Percentiles rank a stretch among this genome's conserved stretches.
These are phyloP conservation scores for Odontarrhena argentea DNA, from an alignment of 345 rosid species.

Conservation along the genomic window DNA sequence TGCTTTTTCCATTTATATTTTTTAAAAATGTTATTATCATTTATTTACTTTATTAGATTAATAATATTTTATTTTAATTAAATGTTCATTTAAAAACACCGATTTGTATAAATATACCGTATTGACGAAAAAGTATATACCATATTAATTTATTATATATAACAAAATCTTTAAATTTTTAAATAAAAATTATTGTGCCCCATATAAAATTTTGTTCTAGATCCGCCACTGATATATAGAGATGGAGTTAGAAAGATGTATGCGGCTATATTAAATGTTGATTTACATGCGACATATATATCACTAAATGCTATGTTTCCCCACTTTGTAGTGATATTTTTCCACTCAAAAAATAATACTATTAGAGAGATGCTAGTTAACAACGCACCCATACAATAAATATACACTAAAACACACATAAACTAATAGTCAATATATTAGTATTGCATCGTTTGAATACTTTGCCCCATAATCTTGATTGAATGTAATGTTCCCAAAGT, in stretches of 20 bases:
- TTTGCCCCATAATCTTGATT: constrained; percentile 15
- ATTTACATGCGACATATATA: too few species aligned
- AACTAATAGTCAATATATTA: not conserved
- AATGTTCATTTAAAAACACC: too few species aligned
- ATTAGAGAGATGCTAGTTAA: not conserved
- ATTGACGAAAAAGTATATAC: too few species aligned
- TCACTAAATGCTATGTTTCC: constrained; percentile 8
- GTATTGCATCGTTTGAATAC: constrained; percentile 3
- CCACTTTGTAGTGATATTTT: constrained; percentile 22
- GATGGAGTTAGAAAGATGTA: not conserved
- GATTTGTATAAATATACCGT: too few species aligned
- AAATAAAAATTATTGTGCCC: too few species aligned
- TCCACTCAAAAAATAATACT: constrained; percentile 10
- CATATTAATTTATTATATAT: too few species aligned
- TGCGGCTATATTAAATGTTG: not conserved
- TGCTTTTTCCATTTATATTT: too few species aligned
- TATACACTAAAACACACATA: not conserved
- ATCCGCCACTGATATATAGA: not conserved
- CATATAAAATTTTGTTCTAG: too few species aligned
- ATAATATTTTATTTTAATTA: too few species aligned
- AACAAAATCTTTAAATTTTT: too few species aligned
- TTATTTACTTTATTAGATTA: too few species aligned
- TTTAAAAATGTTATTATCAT: too few species aligned
- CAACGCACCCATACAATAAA: constrained; percentile 6
- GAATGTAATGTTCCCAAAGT: not conserved